Conservation (phyloP, 257 asterid genomes). For the Fraxinus americana region DNA sequence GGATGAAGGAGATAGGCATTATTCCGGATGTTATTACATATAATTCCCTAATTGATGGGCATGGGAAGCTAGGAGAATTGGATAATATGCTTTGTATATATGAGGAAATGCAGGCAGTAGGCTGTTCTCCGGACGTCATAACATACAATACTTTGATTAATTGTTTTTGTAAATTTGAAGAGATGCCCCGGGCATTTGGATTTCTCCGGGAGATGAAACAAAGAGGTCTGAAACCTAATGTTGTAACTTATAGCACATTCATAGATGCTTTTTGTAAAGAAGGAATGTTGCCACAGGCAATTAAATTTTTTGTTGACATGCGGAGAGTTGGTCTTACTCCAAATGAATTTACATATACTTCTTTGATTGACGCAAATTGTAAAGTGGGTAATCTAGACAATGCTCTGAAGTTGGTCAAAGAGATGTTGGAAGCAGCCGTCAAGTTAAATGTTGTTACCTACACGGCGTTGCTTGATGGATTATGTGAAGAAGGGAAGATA, state of each 20-base stretch:
- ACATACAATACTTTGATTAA: slow-evolving; percentile 85
- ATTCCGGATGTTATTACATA: slow-evolving; percentile 79
- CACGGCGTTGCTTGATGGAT: slow-evolving; percentile 72
- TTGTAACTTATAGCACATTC: slow-evolving; percentile 86
- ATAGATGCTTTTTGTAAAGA: slow-evolving; percentile 91
- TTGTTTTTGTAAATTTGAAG: slow-evolving; percentile 76
- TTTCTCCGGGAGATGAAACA: slow-evolving; percentile 80
- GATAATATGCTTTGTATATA: slow-evolving; percentile 52
- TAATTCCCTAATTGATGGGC: slow-evolving; percentile 79
- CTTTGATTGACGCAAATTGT: slow-evolving; percentile 77
- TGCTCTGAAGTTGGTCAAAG: slow-evolving; percentile 76
- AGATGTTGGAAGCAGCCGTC: slow-evolving; percentile 69
- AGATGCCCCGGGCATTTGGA: slow-evolving; percentile 60
- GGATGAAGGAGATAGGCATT: slow-evolving; percentile 66
- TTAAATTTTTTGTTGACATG: slow-evolving; percentile 86
- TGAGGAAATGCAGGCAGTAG: slow-evolving; percentile 71
- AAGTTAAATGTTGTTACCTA: slow-evolving; percentile 72
- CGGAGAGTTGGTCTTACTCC: slow-evolving; percentile 82
- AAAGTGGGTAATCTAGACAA: slow-evolving; percentile 60
- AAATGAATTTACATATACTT: slow-evolving; percentile 78
- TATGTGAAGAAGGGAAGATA: slow-evolving; percentile 70
- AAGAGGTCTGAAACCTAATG: slow-evolving; percentile 62
- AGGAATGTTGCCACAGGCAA: slow-evolving; percentile 76
- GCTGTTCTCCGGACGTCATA: slow-evolving; percentile 71
- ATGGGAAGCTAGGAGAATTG: slow-evolving; percentile 73